Evolutionary conservation across 2,329 filamentous ascomycete species (phyloP).

Genomic region (Lachnellula occidentalis): DNA sequence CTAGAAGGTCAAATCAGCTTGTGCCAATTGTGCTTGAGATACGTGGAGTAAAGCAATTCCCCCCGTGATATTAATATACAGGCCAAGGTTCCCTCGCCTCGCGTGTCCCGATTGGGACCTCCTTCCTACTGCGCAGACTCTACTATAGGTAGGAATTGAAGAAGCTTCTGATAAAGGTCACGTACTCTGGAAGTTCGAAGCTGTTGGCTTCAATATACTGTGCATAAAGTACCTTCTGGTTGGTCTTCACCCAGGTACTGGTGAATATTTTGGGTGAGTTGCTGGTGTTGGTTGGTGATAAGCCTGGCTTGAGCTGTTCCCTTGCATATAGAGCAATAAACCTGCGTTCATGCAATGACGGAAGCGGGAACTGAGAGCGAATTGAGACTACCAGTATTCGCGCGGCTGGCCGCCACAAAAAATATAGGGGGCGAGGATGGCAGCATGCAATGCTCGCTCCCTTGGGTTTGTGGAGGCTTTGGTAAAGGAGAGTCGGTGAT

Average conservation of each 20-base stretch:
- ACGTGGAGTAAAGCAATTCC: not conserved
- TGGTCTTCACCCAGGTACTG: not conserved
- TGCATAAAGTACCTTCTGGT: not conserved
- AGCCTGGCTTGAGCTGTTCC: not conserved
- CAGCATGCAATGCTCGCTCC: not conserved
- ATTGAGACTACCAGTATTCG: not conserved
- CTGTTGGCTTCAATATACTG: not conserved
- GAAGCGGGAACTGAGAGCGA: not conserved
- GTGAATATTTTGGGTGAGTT: too few species aligned
- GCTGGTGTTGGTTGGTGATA: not conserved
- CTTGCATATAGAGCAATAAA: constrained; percentile 1
- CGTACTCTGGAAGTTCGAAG: not conserved
- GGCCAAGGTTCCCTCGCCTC: not conserved
- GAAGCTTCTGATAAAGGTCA: not conserved
- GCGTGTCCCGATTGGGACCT: too few species aligned
- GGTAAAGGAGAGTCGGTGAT: not conserved
- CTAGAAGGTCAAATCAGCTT: not conserved
- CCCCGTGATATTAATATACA: not conserved
- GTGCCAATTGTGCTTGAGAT: not conserved
- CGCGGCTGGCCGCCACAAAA: not conserved
- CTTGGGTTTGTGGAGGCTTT: too few species aligned
- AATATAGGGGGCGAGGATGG: not conserved
- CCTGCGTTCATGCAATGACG: not conserved
- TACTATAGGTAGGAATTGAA: too few species aligned
- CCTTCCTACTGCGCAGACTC: too few species aligned